Evolutionary conservation across 2,329 filamentous ascomycete genomes (phyloP).

Genomic region (Fusarium kyushuense): DNA sequence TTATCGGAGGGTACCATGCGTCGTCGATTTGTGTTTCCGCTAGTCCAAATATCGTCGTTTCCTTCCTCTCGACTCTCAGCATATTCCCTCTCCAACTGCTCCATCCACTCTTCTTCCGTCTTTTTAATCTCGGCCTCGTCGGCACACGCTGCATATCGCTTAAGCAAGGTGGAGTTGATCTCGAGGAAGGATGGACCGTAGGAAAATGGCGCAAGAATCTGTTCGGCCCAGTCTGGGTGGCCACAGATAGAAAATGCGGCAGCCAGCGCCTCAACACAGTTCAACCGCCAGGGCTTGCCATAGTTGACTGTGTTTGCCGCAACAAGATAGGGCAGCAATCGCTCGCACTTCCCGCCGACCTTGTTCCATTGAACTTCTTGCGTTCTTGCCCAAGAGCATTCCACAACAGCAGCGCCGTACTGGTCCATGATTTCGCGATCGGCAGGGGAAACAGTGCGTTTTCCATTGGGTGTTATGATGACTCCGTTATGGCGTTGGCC

Average conservation of each 20-base stretch:
- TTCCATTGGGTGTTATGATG: constrained; percentile 95
- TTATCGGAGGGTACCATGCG: constrained; percentile 64
- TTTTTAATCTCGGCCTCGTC: constrained; percentile 86
- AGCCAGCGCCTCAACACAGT: constrained; percentile 94
- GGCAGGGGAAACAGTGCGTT: constrained; percentile 83
- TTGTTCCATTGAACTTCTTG: constrained; percentile 90
- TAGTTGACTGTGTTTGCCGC: constrained; percentile 98
- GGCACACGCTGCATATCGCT: constrained; percentile 84
- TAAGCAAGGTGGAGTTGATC: constrained; percentile 87
- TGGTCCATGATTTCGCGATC: constrained; percentile 86
- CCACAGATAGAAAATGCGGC: constrained; percentile 95
- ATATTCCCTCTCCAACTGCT: constrained; percentile 90
- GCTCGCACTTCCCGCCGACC: constrained; percentile 93
- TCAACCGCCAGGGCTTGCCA: constrained; percentile 92
- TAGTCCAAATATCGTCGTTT: constrained; percentile 86
- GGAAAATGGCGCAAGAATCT: constrained; percentile 84
- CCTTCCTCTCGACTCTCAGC: constrained; percentile 78
- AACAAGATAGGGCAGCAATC: constrained; percentile 92
- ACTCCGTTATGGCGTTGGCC: constrained; percentile 93
- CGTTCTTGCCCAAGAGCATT: constrained; percentile 96
- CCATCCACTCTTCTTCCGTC: constrained; percentile 88
- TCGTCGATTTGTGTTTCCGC: constrained; percentile 85
- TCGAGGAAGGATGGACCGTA: constrained; percentile 91
- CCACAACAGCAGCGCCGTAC: constrained; percentile 93
- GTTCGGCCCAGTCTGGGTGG: constrained; percentile 88